Evolutionary conservation across 495 filamentous ascomycete species (phyloP), one percentile per base, ranked within the genome.

Genomic region (Daldinia grandis): DNA sequence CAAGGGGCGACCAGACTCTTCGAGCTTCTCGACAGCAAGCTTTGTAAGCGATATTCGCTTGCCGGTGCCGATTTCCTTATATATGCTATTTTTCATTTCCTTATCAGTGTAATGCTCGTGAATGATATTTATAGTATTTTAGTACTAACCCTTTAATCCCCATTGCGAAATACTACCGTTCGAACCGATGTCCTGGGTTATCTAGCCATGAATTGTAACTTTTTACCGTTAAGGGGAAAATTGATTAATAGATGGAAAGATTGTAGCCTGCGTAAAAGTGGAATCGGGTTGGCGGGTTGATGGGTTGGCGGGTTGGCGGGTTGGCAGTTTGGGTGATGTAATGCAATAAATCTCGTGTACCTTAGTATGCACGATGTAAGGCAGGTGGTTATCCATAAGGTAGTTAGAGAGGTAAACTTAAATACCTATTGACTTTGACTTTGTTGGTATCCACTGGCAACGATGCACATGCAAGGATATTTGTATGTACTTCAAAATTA

Each of bases 41-140:
- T 93, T 96, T 14, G 93, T 89, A 8, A 99, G 84, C 25, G 96
- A 91, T 57, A 94, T 84, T 24, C 95, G 87, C 67, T 91, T 82
- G 25, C 93, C 94, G 8, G 88, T 77, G 25, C 94, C 95, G 66
- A 99, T 93, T 77, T 97, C 92, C 73, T 90, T 89, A 78, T 94
- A 94, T 49, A 99, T 91, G 14, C 95, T 98, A 65, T 62, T 33
- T 27, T 9, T n/a, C n/a, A 65, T 59, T 33, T 27, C 5, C 28
- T 17, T 47, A 60, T 84, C 40, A 82, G 66, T 38, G 9, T 21
- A 51, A 33, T 27, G 17, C 21, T 35, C 56, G 31, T 15, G 33
- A 64, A 56, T 24, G 27, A 47, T 27, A 38, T 28, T 53, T 10
- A n/a, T 7, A 24, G 19, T 21, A 1, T 47, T 19, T 47, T 10